Percentiles rank a stretch among this genome's conserved stretches.
Evolutionary conservation across 495 filamentous ascomycete genomes (phyloP).

Genomic region (Talaromyces ruber): DNA sequence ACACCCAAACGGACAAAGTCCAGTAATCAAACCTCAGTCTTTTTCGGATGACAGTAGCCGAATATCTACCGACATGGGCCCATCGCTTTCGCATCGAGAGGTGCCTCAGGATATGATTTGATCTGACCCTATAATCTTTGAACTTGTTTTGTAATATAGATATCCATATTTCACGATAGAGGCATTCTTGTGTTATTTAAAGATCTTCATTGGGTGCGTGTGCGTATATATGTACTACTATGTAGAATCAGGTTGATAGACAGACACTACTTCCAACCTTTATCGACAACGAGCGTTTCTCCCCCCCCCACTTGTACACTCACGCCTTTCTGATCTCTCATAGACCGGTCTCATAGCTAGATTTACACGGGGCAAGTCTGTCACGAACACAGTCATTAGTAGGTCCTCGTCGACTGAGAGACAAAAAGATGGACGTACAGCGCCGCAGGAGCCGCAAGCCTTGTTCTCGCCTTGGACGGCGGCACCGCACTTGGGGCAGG

Average conservation of each 20-base stretch:
- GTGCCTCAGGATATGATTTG: not conserved
- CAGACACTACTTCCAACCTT: not conserved
- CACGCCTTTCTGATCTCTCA: not conserved
- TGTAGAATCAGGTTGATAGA: not conserved
- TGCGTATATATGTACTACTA: not conserved
- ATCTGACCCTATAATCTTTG: not conserved
- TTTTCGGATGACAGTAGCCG: not conserved
- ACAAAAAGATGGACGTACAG: conserved; percentile 14
- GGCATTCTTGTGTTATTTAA: not conserved
- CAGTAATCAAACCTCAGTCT: not conserved
- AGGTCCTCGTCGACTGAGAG: not conserved
- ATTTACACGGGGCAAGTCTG: conserved; percentile 23
- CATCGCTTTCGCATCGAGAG: not conserved
- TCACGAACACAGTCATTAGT: conserved; percentile 3
- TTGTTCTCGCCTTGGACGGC: conserved; percentile 20
- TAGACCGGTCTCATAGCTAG: not conserved
- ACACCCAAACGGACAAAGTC: not conserved
- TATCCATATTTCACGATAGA: not conserved
- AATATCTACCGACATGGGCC: not conserved
- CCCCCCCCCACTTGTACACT: not conserved
- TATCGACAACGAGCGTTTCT: not conserved
- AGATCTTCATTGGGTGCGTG: not conserved
- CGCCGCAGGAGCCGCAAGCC: conserved; percentile 27
- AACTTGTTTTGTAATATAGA: not conserved
- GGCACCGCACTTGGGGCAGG: conserved; percentile 27